These are phyloP conservation scores for Dacryopinax spathularia DNA, from an alignment of 768 basidiomycete species.

Conservation along the genomic window DNA sequence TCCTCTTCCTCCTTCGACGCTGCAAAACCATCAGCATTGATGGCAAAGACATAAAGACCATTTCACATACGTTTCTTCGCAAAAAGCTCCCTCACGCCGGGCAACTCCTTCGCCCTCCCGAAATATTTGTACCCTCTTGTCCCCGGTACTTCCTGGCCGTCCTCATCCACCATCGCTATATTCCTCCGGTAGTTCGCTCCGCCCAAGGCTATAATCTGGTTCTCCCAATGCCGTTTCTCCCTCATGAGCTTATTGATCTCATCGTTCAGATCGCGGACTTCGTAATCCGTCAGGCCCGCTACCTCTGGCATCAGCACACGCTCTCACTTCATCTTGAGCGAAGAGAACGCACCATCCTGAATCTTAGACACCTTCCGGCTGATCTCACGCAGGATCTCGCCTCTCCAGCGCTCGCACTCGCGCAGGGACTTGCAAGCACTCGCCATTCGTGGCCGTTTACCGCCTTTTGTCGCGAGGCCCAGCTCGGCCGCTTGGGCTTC, in stretches of 20 bases:
- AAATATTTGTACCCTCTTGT: conserved; percentile 99
- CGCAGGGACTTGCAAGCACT: conserved; percentile 79
- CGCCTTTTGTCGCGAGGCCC: conserved; percentile 69
- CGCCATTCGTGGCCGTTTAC: conserved; percentile 85
- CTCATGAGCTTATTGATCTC: conserved; percentile 93
- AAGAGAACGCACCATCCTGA: conserved; percentile 62
- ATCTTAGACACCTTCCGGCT: conserved; percentile 96
- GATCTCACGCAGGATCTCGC: conserved; percentile 87
- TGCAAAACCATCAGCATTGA: conserved; percentile 2
- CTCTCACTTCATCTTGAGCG: neutral
- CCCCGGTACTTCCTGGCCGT: conserved; percentile 90
- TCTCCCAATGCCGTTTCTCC: conserved; percentile 96
- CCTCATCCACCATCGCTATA: conserved; percentile 85
- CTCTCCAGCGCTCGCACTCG: conserved; percentile 91
- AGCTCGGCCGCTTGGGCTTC: conserved; percentile 94
- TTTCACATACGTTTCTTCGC: conserved; percentile 50
- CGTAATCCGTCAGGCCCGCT: conserved; percentile 92
- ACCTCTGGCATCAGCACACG: neutral
- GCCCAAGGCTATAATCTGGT: conserved; percentile 88
- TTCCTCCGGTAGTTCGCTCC: conserved; percentile 93
- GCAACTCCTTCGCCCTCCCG: conserved; percentile 88
- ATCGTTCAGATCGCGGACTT: conserved; percentile 90
- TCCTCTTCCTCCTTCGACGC: conserved; percentile 70
- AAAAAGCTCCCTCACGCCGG: conserved; percentile 92
- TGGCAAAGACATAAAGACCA: neutral